These are phyloP conservation scores for Dendrobium officinale DNA, from an alignment of 106 monocot genomes.

Conservation along the genomic window DNA sequence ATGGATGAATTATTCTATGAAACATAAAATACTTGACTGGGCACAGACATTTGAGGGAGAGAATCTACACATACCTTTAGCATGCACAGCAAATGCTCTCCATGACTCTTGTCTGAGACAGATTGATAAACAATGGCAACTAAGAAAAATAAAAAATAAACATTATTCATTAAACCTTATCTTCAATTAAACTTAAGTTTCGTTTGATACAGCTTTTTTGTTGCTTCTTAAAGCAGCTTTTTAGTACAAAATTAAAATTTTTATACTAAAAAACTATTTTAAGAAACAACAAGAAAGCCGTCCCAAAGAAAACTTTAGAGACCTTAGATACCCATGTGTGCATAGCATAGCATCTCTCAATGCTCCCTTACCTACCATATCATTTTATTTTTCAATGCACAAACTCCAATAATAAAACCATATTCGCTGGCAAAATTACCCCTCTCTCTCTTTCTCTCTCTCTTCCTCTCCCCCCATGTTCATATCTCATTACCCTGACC, in stretches of 20 bases:
- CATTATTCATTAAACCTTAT: background rate
- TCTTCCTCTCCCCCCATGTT: background rate
- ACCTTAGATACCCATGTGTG: background rate
- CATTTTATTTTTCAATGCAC: background rate
- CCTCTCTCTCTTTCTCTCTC: background rate
- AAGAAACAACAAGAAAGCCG: no score
- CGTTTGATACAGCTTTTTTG: no score
- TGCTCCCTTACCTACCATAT: no score
- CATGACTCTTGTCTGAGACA: background rate
- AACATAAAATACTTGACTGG: background rate
- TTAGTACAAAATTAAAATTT: no score
- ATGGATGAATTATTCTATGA: background rate
- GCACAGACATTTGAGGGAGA: background rate
- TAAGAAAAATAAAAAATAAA: background rate
- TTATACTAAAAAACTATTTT: no score
- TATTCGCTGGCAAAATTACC: no score
- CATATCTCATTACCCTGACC: no score
- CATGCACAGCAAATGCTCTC: background rate
- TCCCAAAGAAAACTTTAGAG: no score
- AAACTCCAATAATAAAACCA: background rate
- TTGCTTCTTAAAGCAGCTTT: no score
- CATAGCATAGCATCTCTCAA: no score
- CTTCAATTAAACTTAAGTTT: background rate
- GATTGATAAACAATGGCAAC: background rate
- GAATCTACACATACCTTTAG: background rate